phyloP scores from a whole-genome alignment of 108 stramenopile genomes.

The Nitzschia palea region DNA sequence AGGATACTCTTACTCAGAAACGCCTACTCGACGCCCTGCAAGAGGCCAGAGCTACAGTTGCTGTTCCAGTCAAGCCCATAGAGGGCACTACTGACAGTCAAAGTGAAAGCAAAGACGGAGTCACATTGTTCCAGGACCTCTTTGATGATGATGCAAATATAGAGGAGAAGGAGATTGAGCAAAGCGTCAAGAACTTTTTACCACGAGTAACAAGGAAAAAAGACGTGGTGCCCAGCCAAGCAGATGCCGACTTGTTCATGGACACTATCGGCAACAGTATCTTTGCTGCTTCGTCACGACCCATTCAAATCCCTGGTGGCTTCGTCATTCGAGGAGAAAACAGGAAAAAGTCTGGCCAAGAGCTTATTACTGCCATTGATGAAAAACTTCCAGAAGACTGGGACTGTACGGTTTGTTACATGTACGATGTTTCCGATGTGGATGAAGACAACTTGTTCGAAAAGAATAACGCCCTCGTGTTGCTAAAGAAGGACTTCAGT shows the following conservation, averaged over 20 bases:
- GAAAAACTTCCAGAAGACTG: conserved; percentile 28
- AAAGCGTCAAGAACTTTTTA: background rate
- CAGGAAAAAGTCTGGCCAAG: conserved; percentile 18
- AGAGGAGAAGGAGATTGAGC: background rate
- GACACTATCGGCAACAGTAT: background rate
- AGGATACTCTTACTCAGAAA: background rate
- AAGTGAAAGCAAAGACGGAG: background rate
- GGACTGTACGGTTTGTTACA: conserved; percentile 11
- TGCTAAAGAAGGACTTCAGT: conserved; percentile 44
- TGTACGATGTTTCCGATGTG: conserved; percentile 39
- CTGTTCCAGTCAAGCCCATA: no score
- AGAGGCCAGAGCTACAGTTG: background rate
- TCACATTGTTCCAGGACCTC: background rate
- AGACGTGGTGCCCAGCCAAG: background rate
- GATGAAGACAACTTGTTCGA: conserved; percentile 31
- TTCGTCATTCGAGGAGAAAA: conserved; percentile 58
- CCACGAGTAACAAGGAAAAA: conserved; percentile 2
- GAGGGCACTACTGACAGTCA: background rate
- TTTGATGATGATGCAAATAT: background rate
- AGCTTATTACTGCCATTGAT: conserved; percentile 46
- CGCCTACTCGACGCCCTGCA: background rate
- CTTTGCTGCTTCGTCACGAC: background rate
- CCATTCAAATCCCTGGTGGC: conserved; percentile 43
- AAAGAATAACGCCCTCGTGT: conserved; percentile 40
- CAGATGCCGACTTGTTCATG: background rate